A percentile compares a stretch with the other conserved stretches of the same genome.
Conservation (phyloP, 2,329 filamentous ascomycete species). For the Alternaria postmessia region DNA sequence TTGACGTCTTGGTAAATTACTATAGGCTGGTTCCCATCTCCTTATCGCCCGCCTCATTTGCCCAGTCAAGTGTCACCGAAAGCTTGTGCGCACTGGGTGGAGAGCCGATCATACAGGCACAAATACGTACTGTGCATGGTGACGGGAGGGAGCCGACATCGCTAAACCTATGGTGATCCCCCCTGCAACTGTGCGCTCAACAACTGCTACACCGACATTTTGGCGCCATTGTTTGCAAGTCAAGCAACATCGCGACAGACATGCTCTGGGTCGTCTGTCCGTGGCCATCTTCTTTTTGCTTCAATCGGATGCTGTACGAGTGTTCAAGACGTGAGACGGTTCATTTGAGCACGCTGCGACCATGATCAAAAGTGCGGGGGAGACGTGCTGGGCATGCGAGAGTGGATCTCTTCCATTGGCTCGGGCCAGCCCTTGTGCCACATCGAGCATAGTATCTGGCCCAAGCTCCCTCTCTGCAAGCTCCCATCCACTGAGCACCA, state of each 20-base stretch:
- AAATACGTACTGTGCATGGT: conserved; percentile 19
- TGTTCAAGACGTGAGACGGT: conserved; percentile 2
- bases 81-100: conserved; percentile 21
- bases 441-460: conserved; percentile 4
- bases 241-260: neutral
- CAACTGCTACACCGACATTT: conserved; percentile 31
- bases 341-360: conserved; percentile 8
- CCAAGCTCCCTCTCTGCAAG: conserved; percentile 14
- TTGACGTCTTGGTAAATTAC: conserved; percentile 3
- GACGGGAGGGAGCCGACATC: conserved; percentile 22
- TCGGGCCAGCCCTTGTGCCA: conserved; percentile 10
- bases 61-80: conserved; percentile 5
- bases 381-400: conserved; percentile 6
- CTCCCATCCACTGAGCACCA: conserved; percentile 13
- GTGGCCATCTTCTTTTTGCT: neutral
- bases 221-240: conserved; percentile 4
- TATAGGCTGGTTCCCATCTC: conserved; percentile 9
- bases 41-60: conserved; percentile 24
- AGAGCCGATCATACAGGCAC: conserved; percentile 32
- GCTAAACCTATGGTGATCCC: conserved; percentile 24
- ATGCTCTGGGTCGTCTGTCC: neutral
- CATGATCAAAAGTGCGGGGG: conserved; percentile 22
- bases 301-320: neutral
- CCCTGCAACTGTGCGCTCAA: conserved; percentile 20
- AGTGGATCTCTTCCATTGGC: conserved; percentile 22